Evolutionary conservation across 2,329 filamentous ascomycete genomes (phyloP).

Genomic region (Ophiosphaerella herpotricha): DNA sequence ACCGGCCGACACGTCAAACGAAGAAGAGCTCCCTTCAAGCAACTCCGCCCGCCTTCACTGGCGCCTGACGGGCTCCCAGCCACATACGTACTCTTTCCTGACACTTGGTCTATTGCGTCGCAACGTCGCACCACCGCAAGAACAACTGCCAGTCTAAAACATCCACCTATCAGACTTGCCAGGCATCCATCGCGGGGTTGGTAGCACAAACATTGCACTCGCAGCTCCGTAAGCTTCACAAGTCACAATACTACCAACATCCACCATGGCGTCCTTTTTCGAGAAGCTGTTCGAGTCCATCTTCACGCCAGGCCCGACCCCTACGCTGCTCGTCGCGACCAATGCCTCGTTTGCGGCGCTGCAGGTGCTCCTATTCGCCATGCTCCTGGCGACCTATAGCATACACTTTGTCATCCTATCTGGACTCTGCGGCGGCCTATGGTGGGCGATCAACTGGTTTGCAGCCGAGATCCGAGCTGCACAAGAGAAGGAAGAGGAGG

Average conservation of each 20-base stretch:
- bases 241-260: background rate
- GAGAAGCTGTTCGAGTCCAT: constrained; percentile 86
- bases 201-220: background rate
- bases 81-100: constrained; percentile 8
- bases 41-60: constrained; percentile 16
- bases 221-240: constrained; percentile 1
- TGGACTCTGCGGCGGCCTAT: constrained; percentile 76
- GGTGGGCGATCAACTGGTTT: constrained; percentile 98
- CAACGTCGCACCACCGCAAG: background rate
- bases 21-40: constrained; percentile 10
- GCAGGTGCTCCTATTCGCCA: constrained; percentile 74
- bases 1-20: constrained; percentile 13
- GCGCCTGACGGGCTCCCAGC: constrained; percentile 18
- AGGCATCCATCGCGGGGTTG: constrained; percentile 9
- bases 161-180: constrained; percentile 2
- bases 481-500: constrained; percentile 55
- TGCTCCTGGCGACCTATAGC: constrained; percentile 82
- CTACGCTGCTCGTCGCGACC: constrained; percentile 84
- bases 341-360: constrained; percentile 87
- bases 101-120: constrained; percentile 7
- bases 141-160: no score
- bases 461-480: constrained; percentile 65
- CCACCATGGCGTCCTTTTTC: constrained; percentile 58
- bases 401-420: constrained; percentile 88
- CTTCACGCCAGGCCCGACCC: constrained; percentile 90